A percentile compares a stretch with the other conserved stretches of the same genome.
These are phyloP conservation scores for Farysia itapuensis DNA, from an alignment of 1,284 basidiomycete genomes.

Conservation along the genomic window DNA sequence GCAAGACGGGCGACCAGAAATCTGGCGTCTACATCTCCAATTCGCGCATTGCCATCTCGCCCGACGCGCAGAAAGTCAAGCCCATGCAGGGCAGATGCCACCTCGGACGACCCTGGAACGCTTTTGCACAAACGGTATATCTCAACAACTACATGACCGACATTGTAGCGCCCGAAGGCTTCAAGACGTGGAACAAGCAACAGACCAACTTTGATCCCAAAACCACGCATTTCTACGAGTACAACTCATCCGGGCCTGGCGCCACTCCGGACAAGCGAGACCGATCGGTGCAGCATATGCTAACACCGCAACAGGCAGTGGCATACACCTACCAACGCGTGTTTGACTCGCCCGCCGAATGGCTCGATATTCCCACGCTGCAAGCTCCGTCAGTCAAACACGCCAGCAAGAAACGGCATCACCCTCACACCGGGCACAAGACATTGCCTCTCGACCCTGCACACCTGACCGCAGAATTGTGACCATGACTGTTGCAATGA, in stretches of 20 bases:
- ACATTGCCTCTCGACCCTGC: too few species aligned
- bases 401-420: too few species aligned
- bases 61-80: conserved; percentile 5
- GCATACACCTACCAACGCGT: conserved; percentile 8
- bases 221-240: conserved; percentile 14
- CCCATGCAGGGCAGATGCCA: conserved; percentile 5
- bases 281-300: neutral
- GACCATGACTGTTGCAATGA: too few species aligned
- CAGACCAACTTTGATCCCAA: conserved; percentile 7
- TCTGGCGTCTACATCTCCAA: conserved; percentile 24
- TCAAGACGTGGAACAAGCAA: conserved; percentile 8
- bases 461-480: too few species aligned
- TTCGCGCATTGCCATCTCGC: conserved; percentile 7
- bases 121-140: conserved; percentile 7
- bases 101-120: conserved; percentile 20
- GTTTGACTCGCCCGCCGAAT: conserved; percentile 7
- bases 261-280: neutral
- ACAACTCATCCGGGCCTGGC: conserved; percentile 9
- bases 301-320: conserved; percentile 9
- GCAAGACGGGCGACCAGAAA: conserved; percentile 6
- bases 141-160: conserved; percentile 17
- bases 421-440: too few species aligned
- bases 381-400: neutral
- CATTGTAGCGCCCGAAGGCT: conserved; percentile 10
- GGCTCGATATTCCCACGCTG: conserved; percentile 12